These are phyloP conservation scores for Chytriomyces hyalinus DNA, from an alignment of 192 early-diverging fungal species.

Conservation along the genomic window DNA sequence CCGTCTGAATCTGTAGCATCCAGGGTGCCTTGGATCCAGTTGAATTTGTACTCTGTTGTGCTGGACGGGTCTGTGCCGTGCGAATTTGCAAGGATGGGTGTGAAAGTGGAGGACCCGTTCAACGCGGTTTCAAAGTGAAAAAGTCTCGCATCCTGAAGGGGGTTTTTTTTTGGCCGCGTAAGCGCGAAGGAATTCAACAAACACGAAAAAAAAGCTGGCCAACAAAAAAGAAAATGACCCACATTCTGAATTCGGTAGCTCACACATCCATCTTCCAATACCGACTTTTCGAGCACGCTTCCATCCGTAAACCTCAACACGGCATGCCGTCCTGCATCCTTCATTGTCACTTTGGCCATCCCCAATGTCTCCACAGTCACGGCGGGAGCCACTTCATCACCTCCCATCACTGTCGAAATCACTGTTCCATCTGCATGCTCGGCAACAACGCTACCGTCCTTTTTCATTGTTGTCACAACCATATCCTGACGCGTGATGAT, in stretches of 20 bases:
- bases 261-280: background rate
- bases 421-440: conserved; percentile 45
- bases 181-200: background rate
- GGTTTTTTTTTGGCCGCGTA: background rate
- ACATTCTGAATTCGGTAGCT: conserved; percentile 15
- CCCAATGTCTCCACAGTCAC: background rate
- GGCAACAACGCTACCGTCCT: conserved; percentile 21
- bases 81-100: background rate
- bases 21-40: conserved; percentile 46
- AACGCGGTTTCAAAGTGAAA: conserved; percentile 18
- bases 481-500: conserved; percentile 48
- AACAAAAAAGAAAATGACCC: background rate
- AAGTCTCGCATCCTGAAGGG: conserved; percentile 9
- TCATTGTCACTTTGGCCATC: conserved; percentile 14
- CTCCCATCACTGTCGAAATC: conserved; percentile 4
- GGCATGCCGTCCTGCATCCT: background rate
- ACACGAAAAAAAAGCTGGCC: background rate
- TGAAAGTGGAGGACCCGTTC: conserved; percentile 1
- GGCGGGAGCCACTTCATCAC: background rate
- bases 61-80: background rate
- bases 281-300: conserved; percentile 1
- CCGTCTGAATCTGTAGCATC: conserved; percentile 20
- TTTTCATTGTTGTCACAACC: conserved; percentile 28
- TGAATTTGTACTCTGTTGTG: conserved; percentile 22
- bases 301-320: conserved; percentile 21